Evolutionary conservation across 2,329 filamentous ascomycete species (phyloP).

Genomic region (Rachicladosporium sp.): DNA sequence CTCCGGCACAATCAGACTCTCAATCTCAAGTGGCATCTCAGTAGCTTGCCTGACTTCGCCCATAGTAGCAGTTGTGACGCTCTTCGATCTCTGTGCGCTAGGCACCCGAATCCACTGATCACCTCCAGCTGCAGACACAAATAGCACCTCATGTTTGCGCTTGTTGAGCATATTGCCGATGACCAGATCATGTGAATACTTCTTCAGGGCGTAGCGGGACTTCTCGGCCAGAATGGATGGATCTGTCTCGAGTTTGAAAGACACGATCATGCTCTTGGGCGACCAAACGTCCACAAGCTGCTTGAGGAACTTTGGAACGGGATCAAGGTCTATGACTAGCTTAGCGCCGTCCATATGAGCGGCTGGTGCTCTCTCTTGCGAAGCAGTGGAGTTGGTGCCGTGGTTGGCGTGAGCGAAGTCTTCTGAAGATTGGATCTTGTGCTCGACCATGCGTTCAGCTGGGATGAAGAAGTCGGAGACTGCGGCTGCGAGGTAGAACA

Average conservation of each 20-base stretch:
- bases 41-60: neutral
- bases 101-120: slow-evolving; percentile 67
- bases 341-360: slow-evolving; percentile 44
- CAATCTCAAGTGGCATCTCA: slow-evolving; percentile 73
- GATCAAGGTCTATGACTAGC: slow-evolving; percentile 82
- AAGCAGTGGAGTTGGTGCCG: neutral
- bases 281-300: slow-evolving; percentile 93
- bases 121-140: slow-evolving; percentile 56
- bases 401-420: slow-evolving; percentile 27
- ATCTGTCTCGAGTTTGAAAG: slow-evolving; percentile 96
- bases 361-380: slow-evolving; percentile 21
- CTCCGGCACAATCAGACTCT: slow-evolving; percentile 82
- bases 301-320: slow-evolving; percentile 94
- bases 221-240: slow-evolving; percentile 77
- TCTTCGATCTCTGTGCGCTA: slow-evolving; percentile 26
- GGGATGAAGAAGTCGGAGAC: slow-evolving; percentile 97
- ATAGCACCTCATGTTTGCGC: slow-evolving; percentile 93
- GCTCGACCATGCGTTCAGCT: slow-evolving; percentile 80
- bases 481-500: slow-evolving; percentile 89
- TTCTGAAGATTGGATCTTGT: slow-evolving; percentile 91
- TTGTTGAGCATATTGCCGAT: slow-evolving; percentile 89
- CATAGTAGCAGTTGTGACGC: slow-evolving; percentile 8
- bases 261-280: slow-evolving; percentile 89
- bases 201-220: slow-evolving; percentile 70
- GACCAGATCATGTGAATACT: slow-evolving; percentile 90